A percentile compares a stretch with the other conserved stretches of the same genome.
Evolutionary conservation across 2,329 filamentous ascomycete species (phyloP).

Genomic region (Beauveria pseudobassiana): DNA sequence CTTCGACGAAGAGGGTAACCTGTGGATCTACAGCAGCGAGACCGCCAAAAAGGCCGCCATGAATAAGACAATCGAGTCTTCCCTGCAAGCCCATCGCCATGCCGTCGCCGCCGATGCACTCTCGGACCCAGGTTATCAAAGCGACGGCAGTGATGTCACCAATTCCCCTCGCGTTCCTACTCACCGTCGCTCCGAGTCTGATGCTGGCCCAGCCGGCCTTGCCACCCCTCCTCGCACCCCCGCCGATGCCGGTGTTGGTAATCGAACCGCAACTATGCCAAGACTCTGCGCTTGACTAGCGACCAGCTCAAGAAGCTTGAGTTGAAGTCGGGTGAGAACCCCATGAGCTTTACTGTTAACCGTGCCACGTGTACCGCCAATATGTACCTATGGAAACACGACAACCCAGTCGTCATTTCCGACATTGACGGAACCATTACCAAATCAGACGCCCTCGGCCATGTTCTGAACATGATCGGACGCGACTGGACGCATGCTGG

Average conservation of each 20-base stretch:
- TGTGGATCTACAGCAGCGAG: conserved; percentile 99
- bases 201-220: conserved; percentile 45
- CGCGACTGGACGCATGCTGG: conserved; percentile 97
- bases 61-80: conserved; percentile 51
- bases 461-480: conserved; percentile 93
- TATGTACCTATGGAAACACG: conserved; percentile 90
- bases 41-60: conserved; percentile 87
- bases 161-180: conserved; percentile 36
- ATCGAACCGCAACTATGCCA: conserved; percentile 85
- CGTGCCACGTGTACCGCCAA: conserved; percentile 83
- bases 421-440: conserved; percentile 99
- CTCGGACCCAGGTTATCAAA: conserved; percentile 93
- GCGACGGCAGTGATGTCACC: conserved; percentile 65
- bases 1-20: conserved; percentile 88
- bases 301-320: conserved; percentile 85
- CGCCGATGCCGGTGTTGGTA: conserved; percentile 56
- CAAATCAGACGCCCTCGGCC: conserved; percentile 89
- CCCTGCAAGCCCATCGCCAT: conserved; percentile 36
- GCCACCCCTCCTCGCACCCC: conserved; percentile 64
- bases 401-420: conserved; percentile 91
- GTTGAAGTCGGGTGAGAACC: conserved; percentile 78
- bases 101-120: conserved; percentile 67
- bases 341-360: conserved; percentile 95
- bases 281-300: conserved; percentile 89
- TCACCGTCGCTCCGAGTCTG: conserved; percentile 62